These are phyloP conservation scores for Trifolium subterraneum DNA, from an alignment of 306 rosid species.

Conservation along the genomic window DNA sequence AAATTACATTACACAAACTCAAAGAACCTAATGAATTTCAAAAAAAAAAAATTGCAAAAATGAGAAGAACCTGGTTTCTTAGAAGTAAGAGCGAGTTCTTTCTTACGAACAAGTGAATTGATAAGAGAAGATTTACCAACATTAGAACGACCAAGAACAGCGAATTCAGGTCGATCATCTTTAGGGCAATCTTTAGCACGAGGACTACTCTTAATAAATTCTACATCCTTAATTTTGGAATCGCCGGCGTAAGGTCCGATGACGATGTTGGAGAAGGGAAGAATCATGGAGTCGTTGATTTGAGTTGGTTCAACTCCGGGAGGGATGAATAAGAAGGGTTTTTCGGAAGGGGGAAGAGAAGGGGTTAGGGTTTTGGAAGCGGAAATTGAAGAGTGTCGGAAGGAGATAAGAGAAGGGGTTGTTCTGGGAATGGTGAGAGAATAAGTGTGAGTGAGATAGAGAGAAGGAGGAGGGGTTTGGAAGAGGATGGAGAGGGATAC, in stretches of 20 bases:
- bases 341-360: slow-evolving; percentile 40
- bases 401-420: slow-evolving; percentile 38
- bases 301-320: slow-evolving; percentile 74
- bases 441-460: background rate
- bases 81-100: slow-evolving; percentile 90
- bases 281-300: slow-evolving; percentile 66
- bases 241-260: slow-evolving; percentile 92
- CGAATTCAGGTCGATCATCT: slow-evolving; percentile 79
- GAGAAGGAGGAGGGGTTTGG: slow-evolving; percentile 39
- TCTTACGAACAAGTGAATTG: slow-evolving; percentile 82
- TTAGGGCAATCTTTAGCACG: slow-evolving; percentile 81
- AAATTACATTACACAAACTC: background rate
- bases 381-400: slow-evolving; percentile 45
- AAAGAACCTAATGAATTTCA: background rate
- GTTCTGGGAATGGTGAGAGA: slow-evolving; percentile 34
- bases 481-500: slow-evolving; percentile 36
- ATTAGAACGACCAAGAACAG: slow-evolving; percentile 89
- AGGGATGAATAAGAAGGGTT: slow-evolving; percentile 63
- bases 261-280: slow-evolving; percentile 81
- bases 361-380: slow-evolving; percentile 52
- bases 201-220: slow-evolving; percentile 81
- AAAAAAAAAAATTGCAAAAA: background rate
- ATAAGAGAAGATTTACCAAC: slow-evolving; percentile 95
- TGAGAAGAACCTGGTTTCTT: slow-evolving; percentile 80
- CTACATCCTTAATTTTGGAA: slow-evolving; percentile 72